These are phyloP conservation scores for Fistulifera solaris DNA, from an alignment of 108 stramenopile genomes.

Conservation along the genomic window DNA sequence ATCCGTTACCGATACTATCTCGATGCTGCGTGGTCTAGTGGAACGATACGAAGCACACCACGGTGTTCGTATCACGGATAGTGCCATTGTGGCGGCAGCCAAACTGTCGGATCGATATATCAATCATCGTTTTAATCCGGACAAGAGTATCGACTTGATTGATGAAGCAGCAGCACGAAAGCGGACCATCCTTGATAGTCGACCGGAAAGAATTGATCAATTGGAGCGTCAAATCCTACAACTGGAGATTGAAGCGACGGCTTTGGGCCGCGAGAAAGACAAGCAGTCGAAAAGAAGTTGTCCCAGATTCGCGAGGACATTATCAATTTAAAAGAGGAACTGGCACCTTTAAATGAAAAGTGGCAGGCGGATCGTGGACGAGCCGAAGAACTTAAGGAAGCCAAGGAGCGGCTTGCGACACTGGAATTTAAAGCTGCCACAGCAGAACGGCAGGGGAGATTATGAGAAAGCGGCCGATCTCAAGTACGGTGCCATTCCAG, in stretches of 20 bases:
- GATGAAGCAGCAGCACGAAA: conserved; percentile 88
- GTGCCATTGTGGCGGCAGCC: conserved; percentile 89
- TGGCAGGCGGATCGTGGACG: conserved; percentile 79
- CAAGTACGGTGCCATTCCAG: conserved; percentile 89
- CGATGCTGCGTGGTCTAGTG: conserved; percentile 90
- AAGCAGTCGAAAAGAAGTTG: conserved; percentile 63
- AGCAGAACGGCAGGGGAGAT: conserved; percentile 87
- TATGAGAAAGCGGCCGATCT: conserved; percentile 90
- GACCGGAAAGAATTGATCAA: conserved; percentile 84
- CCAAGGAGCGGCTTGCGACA: conserved; percentile 78
- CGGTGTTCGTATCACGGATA: conserved; percentile 86
- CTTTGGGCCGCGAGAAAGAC: conserved; percentile 78
- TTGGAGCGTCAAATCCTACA: conserved; percentile 80
- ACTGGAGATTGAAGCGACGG: conserved; percentile 92
- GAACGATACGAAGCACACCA: conserved; percentile 93
- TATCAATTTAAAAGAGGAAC: conserved; percentile 55
- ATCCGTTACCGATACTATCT: conserved; percentile 86
- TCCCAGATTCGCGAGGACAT: conserved; percentile 56
- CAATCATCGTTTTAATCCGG: conserved; percentile 87
- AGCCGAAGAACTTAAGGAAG: conserved; percentile 67
- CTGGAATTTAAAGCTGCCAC: conserved; percentile 72
- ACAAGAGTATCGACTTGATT: conserved; percentile 92
- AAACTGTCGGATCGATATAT: conserved; percentile 92
- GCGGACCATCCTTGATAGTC: conserved; percentile 83
- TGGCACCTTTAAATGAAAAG: conserved; percentile 50